A percentile compares a stretch with the other conserved stretches of the same genome.
Evolutionary conservation across 2,329 filamentous ascomycete species (phyloP).

Genomic region (Claviceps sorghi): DNA sequence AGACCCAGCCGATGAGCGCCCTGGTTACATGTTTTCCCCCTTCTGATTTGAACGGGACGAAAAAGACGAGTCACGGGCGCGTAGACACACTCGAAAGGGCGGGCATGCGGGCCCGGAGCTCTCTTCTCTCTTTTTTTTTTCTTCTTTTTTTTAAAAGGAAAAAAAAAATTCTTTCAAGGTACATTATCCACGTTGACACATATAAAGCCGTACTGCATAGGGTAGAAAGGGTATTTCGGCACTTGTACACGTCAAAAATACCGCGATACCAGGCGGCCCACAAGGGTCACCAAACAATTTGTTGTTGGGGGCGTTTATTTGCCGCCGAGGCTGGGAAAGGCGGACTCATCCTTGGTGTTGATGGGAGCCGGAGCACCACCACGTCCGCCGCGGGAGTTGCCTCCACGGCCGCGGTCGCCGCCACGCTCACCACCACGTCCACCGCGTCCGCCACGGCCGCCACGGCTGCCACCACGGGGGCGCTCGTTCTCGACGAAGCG

Average conservation of each 20-base stretch:
- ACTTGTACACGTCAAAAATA: conserved; percentile 5
- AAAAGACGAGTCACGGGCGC: neutral
- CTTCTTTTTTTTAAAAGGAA: too few relatives aligned
- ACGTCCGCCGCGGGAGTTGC: conserved; percentile 28
- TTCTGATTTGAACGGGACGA: neutral
- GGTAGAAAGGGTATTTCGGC: conserved; percentile 2
- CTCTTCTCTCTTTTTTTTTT: neutral
- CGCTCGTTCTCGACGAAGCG: conserved; percentile 60
- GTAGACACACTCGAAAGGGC: neutral
- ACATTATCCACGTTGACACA: conserved; percentile 4
- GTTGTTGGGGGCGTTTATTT: conserved; percentile 24
- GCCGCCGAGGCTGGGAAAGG: conserved; percentile 47
- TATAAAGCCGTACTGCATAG: conserved; percentile 2
- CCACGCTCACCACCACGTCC: conserved; percentile 36
- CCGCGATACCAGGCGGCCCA: neutral
- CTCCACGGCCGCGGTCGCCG: conserved; percentile 30
- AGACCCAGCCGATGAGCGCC: neutral
- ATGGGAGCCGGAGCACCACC: conserved; percentile 27
- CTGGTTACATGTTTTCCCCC: neutral
- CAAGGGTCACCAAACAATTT: neutral
- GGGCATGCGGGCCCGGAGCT: neutral
- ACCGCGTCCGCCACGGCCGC: conserved; percentile 37
- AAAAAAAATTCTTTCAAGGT: neutral
- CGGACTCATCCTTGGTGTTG: conserved; percentile 43
- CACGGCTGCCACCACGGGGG: conserved; percentile 36